Conservation (phyloP, 1,284 basidiomycete genomes). For the Moniliella sp. region DNA sequence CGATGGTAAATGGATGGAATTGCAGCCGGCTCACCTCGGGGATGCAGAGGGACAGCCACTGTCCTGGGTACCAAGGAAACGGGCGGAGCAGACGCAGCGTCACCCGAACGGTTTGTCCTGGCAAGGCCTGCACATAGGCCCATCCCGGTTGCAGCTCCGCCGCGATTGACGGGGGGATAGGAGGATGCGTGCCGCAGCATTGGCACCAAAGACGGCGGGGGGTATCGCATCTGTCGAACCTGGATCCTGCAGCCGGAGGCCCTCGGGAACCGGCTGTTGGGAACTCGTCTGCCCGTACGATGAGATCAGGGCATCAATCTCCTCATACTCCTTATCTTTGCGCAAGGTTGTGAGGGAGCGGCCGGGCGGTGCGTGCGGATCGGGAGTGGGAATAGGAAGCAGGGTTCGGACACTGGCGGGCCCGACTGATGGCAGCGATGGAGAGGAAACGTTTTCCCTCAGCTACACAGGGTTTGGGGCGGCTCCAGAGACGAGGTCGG, state of each 20-base stretch:
- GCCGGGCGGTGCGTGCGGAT: no score
- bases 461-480: background rate
- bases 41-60: constrained; percentile 53
- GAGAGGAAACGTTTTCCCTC: background rate
- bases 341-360: no score
- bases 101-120: constrained; percentile 54
- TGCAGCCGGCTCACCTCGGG: constrained; percentile 49
- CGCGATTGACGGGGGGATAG: no score
- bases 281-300: background rate
- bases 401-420: no score
- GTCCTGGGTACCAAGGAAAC: constrained; percentile 50
- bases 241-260: background rate
- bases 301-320: background rate
- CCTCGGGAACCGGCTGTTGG: background rate
- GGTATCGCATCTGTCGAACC: constrained; percentile 6
- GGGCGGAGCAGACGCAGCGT: constrained; percentile 44
- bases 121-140: constrained; percentile 54
- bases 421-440: background rate
- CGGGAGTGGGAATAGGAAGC: no score
- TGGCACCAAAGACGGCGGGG: constrained; percentile 18
- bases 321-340: no score
- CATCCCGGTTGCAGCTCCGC: constrained; percentile 40
- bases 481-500: background rate
- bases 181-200: no score
- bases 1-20: constrained; percentile 62